Evolutionary conservation across 2,329 filamentous ascomycete genomes (phyloP), one percentile per base, ranked within the genome.

Genomic region (Claviceps arundinis): DNA sequence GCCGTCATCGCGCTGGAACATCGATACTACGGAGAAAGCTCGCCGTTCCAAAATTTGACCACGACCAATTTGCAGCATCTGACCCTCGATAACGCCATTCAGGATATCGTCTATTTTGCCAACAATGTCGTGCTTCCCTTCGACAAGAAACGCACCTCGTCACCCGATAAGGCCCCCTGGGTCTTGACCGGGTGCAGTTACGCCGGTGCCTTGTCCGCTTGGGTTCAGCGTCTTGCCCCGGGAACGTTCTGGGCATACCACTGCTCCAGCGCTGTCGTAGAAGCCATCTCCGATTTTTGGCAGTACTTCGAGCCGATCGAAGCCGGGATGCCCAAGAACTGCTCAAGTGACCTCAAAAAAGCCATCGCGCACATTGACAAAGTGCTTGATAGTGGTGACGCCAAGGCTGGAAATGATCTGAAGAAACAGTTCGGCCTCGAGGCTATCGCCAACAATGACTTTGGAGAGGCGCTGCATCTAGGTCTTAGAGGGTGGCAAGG

Each of bases 161-260:
- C 76, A 1, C 78, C 85, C 0, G 72, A 77, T 2, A 75, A 73
- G n/a, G 81, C 80, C 0, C 77, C 87, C 0, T 90, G 84, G 70
- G 81, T 91, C 51, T 79, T 78, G 0, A 89, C 89, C 55, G 88
- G 88, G 5, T 87, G 87, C 6, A 88, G 83, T 0, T 93, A 93
- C 62, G 81, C 86, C 1, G 87, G 87, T 11, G 82, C 82, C 0
- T 83, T 89, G 56, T 81, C 81, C 9, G 85, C 86, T 0, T 87
- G 91, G 63, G 65, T 88, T 47, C 78, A 86, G 17, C 78, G 81
- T 47, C 65, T 82, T 13, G 89, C 90, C 61, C 87, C 87, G 0
- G 81, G 89, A 43, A 71, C 83, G 6, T 90, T 85, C 64, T 89
- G 78, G 75, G 87, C 77, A 3, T 78, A 84, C 7, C 88, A 91